Conservation (phyloP, 371 early-diverging fungal species). For the Syncephalastrum contaminatum region DNA sequence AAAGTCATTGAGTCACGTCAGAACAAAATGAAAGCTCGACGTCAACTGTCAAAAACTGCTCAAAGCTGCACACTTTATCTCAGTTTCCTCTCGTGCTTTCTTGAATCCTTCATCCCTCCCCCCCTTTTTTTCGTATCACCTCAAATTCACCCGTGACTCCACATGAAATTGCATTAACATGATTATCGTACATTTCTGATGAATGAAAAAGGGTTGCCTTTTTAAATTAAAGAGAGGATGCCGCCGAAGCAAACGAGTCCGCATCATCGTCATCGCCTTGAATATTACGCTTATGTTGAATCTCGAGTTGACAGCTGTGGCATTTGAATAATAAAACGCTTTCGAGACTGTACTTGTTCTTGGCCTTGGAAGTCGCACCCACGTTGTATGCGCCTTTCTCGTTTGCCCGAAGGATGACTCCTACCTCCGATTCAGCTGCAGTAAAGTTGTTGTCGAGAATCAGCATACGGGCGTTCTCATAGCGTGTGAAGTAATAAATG, state of each 20-base stretch:
- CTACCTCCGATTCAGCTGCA: slow-evolving; percentile 35
- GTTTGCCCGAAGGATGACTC: slow-evolving; percentile 19
- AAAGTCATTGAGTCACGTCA: no score
- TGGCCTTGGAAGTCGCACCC: slow-evolving; percentile 25
- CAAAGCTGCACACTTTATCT: no score
- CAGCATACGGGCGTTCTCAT: slow-evolving; percentile 49
- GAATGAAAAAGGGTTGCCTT: no score
- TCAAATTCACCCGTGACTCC: no score
- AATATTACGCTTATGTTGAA: slow-evolving; percentile 9
- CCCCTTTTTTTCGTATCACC: no score
- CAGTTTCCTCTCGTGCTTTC: no score
- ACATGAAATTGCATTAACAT: no score
- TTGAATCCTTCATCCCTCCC: no score
- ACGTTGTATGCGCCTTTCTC: slow-evolving; percentile 22
- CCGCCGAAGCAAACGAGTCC: slow-evolving; percentile 10
- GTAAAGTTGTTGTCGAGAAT: slow-evolving; percentile 32
- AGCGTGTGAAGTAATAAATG: slow-evolving; percentile 50
- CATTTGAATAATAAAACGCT: slow-evolving; percentile 29
- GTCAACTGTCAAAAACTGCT: no score
- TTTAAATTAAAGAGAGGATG: not conserved
- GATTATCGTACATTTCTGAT: no score
- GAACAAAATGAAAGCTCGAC: no score
- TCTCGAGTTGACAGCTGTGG: slow-evolving; percentile 27
- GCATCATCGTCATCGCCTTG: slow-evolving; percentile 3
- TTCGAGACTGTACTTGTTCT: slow-evolving; percentile 36